These are phyloP conservation scores for Syzygium syzygioides DNA, from an alignment of 441 rosid species.

Conservation along the genomic window DNA sequence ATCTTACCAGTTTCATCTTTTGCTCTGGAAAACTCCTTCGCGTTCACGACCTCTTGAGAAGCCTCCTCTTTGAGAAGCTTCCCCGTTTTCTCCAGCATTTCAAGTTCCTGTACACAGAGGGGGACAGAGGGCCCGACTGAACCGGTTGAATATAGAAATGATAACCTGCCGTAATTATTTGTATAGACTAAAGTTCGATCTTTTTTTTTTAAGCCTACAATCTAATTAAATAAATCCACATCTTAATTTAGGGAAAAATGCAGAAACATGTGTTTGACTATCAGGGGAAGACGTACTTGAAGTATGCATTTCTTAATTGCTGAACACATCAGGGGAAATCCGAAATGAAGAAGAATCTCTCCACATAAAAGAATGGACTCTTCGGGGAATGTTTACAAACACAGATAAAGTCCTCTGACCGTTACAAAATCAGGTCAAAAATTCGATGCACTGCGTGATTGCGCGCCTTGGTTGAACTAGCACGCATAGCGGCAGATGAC, in stretches of 20 bases:
- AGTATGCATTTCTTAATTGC: background rate
- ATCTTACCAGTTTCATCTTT: background rate
- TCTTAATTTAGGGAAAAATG: background rate
- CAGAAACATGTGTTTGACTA: background rate
- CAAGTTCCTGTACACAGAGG: background rate
- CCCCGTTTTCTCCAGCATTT: constrained; percentile 9
- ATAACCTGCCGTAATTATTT: background rate
- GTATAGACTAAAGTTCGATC: background rate
- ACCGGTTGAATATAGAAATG: background rate
- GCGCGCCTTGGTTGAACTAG: no score
- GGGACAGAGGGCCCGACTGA: background rate
- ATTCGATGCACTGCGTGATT: no score
- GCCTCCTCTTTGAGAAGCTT: constrained; percentile 4
- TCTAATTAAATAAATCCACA: background rate
- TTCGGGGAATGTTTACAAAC: no score
- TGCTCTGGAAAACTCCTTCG: background rate
- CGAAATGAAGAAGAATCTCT: background rate
- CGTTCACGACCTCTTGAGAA: constrained; percentile 3
- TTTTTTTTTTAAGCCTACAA: background rate
- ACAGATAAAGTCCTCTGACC: no score
- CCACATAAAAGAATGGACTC: background rate
- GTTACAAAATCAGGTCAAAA: no score
- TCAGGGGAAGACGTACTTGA: background rate
- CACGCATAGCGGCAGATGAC: no score
- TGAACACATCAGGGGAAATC: background rate